phyloP scores from a whole-genome alignment of 2,329 filamentous ascomycete genomes.

The Polytolypa hystricis region DNA sequence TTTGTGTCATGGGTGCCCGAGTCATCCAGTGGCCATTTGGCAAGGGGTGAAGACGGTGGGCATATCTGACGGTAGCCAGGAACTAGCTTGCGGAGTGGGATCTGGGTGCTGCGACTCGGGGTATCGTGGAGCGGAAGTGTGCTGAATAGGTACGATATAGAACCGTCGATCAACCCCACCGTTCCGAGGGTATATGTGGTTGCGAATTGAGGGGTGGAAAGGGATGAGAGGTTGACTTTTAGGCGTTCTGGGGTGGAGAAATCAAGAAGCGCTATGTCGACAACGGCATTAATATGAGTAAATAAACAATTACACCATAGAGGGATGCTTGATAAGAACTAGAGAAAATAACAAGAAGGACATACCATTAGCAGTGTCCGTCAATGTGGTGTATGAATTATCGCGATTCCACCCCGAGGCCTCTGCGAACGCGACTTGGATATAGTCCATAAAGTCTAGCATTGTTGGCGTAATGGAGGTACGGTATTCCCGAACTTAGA shows the following conservation, averaged over 20 bases:
- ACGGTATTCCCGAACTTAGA: too few relatives aligned
- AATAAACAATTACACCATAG: background rate
- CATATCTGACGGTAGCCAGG: conserved; percentile 71
- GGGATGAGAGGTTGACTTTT: conserved; percentile 76
- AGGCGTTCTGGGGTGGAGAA: conserved; percentile 79
- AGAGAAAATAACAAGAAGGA: conserved; percentile 7
- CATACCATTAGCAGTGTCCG: conserved; percentile 68
- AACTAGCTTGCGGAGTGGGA: conserved; percentile 67
- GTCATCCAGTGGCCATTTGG: conserved; percentile 15
- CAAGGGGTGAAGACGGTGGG: conserved; percentile 23
- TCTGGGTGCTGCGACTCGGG: conserved; percentile 57
- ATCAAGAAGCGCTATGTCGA: conserved; percentile 72
- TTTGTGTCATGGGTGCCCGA: background rate
- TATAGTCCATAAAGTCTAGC: conserved; percentile 96
- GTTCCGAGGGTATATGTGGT: conserved; percentile 88
- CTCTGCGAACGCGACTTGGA: conserved; percentile 81
- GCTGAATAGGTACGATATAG: conserved; percentile 93
- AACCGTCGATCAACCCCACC: conserved; percentile 85
- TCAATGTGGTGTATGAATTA: conserved; percentile 82
- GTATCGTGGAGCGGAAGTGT: conserved; percentile 62
- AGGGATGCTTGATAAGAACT: conserved; percentile 2
- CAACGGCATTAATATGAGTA: conserved; percentile 14
- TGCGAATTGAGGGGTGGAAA: conserved; percentile 85
- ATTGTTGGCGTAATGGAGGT: conserved; percentile 52
- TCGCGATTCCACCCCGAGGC: conserved; percentile 81